Evolutionary conservation across 345 rosid species (phyloP), one percentile per base, ranked within the genome.

Genomic region (Camelina laxa): DNA sequence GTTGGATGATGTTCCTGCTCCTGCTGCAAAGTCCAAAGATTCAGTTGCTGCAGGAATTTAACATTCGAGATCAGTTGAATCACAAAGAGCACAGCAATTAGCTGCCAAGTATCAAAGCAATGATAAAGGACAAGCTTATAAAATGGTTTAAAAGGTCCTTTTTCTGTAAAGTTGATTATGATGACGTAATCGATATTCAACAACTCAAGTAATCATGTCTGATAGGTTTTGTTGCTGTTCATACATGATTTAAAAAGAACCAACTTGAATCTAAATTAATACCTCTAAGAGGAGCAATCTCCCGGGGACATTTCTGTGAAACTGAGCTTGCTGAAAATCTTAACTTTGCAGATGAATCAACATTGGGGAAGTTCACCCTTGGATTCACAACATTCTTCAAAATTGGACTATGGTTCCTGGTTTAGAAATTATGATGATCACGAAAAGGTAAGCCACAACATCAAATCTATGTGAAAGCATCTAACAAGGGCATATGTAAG

Each of bases 311-410:
- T 50, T 24, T 58, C 38, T 7, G 76, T 12, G 76, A 64, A 20
- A 27, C 2, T 14, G 63, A 77, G 41, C 19, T 64, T 15, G 76
- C 54, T 6, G 76, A 77, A 5, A 77, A 38, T 8, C 33, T 56
- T 35, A 47, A 7, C 4, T 69, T 70, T 19, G 71, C 4, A 2
- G 11, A 56, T 38, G 72, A 9, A 57, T 63, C 57, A 9, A 49
- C 20, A 0, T 59, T 50, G 51, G 69, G 33, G 51, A 72, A 65
- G n/a, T 21, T 66, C 51, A 65, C 81, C 5, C 59, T 41, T 44
- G 24, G 57, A n/a, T 22, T 72, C 69, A 42, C 57, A 31, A 20
- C 9, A 15, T 72, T 66, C 33, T 50, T 77, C 35, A 11, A 36
- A 17, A 31, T 5, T 66, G 58, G 36, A 59, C 49, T 51, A 33